Evolutionary conservation across 202 grass and related monocot genomes (phyloP).

Genomic region (Hordeum pubiflorum): DNA sequence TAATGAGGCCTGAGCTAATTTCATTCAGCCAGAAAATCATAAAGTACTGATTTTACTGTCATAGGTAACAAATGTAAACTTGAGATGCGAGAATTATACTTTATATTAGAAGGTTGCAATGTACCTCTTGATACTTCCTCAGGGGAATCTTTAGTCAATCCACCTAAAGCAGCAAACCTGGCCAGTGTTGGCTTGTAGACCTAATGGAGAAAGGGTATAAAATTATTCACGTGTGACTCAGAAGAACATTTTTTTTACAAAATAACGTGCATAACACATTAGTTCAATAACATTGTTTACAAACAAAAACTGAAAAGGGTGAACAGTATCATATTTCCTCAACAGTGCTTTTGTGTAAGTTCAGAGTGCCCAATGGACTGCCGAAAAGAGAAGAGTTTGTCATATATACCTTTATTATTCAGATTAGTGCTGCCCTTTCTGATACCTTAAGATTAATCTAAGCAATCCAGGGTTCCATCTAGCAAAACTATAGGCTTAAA

Average conservation of each 20-base stretch:
- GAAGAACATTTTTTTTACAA: constrained; percentile 9
- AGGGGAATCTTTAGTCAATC: constrained; percentile 57
- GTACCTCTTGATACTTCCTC: constrained; percentile 68
- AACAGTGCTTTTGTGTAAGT: not conserved
- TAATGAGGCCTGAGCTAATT: not conserved
- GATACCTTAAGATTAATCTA: constrained; percentile 2
- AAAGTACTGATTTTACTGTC: not conserved
- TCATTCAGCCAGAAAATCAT: constrained; percentile 1
- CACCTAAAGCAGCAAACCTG: constrained; percentile 86
- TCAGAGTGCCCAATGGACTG: not conserved
- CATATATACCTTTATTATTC: not conserved
- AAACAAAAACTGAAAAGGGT: not conserved
- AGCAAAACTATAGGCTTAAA: not conserved
- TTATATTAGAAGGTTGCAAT: not conserved
- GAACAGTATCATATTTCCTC: not conserved
- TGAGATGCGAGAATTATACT: constrained; percentile 8
- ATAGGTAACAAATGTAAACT: not conserved
- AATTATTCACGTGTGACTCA: constrained; percentile 12
- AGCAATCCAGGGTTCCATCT: not conserved
- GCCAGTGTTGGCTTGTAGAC: constrained; percentile 80
- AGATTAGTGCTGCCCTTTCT: not conserved
- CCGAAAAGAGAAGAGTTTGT: not conserved
- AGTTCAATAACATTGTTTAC: not conserved
- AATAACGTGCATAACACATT: not conserved
- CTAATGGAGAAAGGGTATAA: constrained; percentile 38